Conservation (phyloP, 2,329 filamentous ascomycete species). For the Chaetomium strumarium region DNA sequence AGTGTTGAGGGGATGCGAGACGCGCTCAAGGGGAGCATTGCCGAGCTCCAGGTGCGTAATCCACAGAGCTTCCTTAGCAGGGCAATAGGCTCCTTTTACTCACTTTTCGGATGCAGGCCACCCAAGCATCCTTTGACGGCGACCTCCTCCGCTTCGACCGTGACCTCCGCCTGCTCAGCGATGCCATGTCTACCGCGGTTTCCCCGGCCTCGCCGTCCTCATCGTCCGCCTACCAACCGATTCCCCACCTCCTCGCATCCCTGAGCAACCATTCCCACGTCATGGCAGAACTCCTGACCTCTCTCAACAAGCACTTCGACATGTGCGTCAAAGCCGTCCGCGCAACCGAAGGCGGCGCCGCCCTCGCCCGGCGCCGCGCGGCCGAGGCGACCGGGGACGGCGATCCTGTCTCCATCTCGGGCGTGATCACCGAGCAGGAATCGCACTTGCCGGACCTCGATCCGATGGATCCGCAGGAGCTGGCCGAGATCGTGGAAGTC, state of each 20-base stretch:
- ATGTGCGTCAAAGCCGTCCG: constrained; percentile 87
- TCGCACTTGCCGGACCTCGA: constrained; percentile 49
- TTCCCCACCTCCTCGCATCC: constrained; percentile 50
- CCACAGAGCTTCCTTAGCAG: neutral
- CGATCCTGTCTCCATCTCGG: constrained; percentile 54
- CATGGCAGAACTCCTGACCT: constrained; percentile 76
- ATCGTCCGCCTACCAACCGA: constrained; percentile 36
- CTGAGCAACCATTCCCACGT: constrained; percentile 71
- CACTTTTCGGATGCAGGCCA: constrained; percentile 36
- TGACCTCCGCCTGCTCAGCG: constrained; percentile 61
- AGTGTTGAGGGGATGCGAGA: constrained; percentile 61
- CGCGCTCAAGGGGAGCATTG: constrained; percentile 64
- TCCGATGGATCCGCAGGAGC: constrained; percentile 68
- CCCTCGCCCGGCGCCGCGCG: constrained; percentile 60
- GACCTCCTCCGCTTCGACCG: constrained; percentile 70
- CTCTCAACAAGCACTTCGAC: constrained; percentile 83
- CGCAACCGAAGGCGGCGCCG: constrained; percentile 76
- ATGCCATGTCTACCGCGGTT: constrained; percentile 44
- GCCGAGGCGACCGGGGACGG: constrained; percentile 50
- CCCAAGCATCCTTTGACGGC: constrained; percentile 68
- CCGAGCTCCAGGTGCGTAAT: constrained; percentile 59
- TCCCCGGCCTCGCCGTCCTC: constrained; percentile 31
- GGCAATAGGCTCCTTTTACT: neutral
- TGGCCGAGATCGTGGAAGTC: constrained; percentile 75
- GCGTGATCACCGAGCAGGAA: constrained; percentile 56